Conservation (phyloP, 1,139 yeast genomes). For the Kurtzmaniella quercitrusa region DNA sequence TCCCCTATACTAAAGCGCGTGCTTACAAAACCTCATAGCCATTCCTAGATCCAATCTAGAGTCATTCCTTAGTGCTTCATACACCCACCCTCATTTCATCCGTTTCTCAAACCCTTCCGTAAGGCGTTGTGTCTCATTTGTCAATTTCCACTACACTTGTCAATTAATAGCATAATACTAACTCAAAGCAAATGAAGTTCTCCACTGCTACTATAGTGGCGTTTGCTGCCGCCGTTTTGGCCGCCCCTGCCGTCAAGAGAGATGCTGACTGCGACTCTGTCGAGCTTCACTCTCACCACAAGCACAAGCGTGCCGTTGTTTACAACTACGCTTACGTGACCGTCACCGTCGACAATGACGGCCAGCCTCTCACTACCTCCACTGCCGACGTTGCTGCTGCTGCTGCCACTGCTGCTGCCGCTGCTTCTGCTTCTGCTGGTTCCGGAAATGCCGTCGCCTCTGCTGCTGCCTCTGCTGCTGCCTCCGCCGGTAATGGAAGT, state of each 20-base stretch:
- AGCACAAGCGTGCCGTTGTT: slow-evolving; percentile 39
- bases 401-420: slow-evolving; percentile 9
- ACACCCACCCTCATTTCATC: not conserved
- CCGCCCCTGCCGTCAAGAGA: slow-evolving; percentile 43
- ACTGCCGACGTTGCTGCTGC: slow-evolving; percentile 11
- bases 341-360: slow-evolving; percentile 38
- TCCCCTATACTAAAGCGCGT: not conserved
- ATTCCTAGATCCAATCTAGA: not conserved
- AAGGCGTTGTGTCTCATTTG: not conserved
- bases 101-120: too few species aligned
- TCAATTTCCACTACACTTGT: too few species aligned
- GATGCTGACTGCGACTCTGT: slow-evolving; percentile 35
- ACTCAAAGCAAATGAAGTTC: slow-evolving; percentile 23
- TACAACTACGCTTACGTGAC: slow-evolving; percentile 41
- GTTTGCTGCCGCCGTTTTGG: slow-evolving; percentile 37
- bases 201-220: slow-evolving; percentile 27
- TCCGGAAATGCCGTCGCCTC: slow-evolving; percentile 10
- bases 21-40: not conserved
- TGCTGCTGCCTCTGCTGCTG: slow-evolving; percentile 9
- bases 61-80: not conserved
- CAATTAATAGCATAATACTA: not conserved
- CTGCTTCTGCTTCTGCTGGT: slow-evolving; percentile 7
- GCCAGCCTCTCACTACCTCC: slow-evolving; percentile 22
- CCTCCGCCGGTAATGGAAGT: slow-evolving; percentile 13
- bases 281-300: slow-evolving; percentile 38